A percentile compares a stretch with the other conserved stretches of the same genome.
phyloP scores from a whole-genome alignment of 2,329 filamentous ascomycete genomes.

The Microdochium paspali region DNA sequence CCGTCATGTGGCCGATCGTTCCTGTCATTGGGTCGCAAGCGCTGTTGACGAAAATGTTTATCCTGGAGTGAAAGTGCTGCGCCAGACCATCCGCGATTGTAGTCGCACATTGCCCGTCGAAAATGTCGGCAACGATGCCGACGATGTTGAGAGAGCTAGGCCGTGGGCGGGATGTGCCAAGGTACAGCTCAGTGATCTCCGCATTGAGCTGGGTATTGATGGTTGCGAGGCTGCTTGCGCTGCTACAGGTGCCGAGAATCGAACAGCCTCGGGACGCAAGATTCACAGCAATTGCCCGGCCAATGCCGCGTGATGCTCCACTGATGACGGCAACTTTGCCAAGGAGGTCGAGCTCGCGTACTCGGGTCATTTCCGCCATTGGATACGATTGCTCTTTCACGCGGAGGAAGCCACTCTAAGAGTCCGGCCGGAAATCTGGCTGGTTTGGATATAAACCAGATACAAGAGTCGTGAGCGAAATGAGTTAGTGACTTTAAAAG shows the following conservation, averaged over 20 bases:
- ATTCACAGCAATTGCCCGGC: constrained; percentile 15
- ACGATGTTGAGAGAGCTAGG: constrained; percentile 10
- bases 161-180: constrained; percentile 5
- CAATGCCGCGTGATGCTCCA: constrained; percentile 11
- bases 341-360: neutral
- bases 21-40: constrained; percentile 42
- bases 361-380: neutral
- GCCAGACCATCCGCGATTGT: constrained; percentile 15
- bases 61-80: constrained; percentile 10
- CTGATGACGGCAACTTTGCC: constrained; percentile 2
- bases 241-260: constrained; percentile 21
- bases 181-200: constrained; percentile 11
- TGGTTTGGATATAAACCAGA: too few relatives aligned
- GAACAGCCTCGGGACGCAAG: constrained; percentile 17
- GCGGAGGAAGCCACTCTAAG: too few relatives aligned
- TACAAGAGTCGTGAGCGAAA: too few relatives aligned
- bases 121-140: constrained; percentile 19
- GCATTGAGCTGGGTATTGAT: constrained; percentile 11
- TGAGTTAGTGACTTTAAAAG: too few relatives aligned
- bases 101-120: constrained; percentile 14
- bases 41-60: constrained; percentile 50
- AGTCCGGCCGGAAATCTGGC: too few relatives aligned
- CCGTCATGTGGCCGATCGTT: constrained; percentile 31
- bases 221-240: constrained; percentile 7
- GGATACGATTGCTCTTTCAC: neutral